Evolutionary conservation across 106 monocot species (phyloP).

Genomic region (Dioscorea zingiberensis): DNA sequence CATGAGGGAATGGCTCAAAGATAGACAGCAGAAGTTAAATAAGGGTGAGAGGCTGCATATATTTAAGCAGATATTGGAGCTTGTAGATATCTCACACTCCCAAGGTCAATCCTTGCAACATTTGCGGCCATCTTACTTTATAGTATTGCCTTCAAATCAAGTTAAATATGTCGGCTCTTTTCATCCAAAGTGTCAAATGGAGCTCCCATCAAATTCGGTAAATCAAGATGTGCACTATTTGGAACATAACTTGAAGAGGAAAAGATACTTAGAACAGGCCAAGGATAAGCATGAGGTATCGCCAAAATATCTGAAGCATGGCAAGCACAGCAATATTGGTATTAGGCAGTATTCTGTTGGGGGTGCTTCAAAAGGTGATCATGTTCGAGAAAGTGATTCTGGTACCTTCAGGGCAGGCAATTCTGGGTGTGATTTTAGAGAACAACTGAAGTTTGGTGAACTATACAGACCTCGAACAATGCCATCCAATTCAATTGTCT

Average conservation of each 20-base stretch:
- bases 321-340: slow-evolving; percentile 13
- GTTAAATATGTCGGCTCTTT: slow-evolving; percentile 76
- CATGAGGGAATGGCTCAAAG: slow-evolving; percentile 60
- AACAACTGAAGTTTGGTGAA: slow-evolving; percentile 8
- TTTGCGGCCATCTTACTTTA: slow-evolving; percentile 63
- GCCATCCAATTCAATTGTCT: slow-evolving; percentile 1
- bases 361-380: slow-evolving; percentile 9
- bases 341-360: slow-evolving; percentile 2
- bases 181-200: slow-evolving; percentile 10
- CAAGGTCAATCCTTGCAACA: slow-evolving; percentile 49
- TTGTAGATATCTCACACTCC: slow-evolving; percentile 69
- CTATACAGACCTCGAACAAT: neutral
- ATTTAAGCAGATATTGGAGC: slow-evolving; percentile 71
- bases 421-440: slow-evolving; percentile 14
- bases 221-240: slow-evolving; percentile 13
- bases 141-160: slow-evolving; percentile 34
- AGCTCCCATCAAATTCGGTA: slow-evolving; percentile 1
- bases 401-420: slow-evolving; percentile 10
- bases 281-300: slow-evolving; percentile 5
- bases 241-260: slow-evolving; percentile 42
- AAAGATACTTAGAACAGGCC: slow-evolving; percentile 30
- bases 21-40: slow-evolving; percentile 21
- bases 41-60: slow-evolving; percentile 58
- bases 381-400: slow-evolving; percentile 16
- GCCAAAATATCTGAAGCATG: slow-evolving; percentile 30